Conservation (phyloP, 1,139 yeast species). For the Pichia sp. region DNA sequence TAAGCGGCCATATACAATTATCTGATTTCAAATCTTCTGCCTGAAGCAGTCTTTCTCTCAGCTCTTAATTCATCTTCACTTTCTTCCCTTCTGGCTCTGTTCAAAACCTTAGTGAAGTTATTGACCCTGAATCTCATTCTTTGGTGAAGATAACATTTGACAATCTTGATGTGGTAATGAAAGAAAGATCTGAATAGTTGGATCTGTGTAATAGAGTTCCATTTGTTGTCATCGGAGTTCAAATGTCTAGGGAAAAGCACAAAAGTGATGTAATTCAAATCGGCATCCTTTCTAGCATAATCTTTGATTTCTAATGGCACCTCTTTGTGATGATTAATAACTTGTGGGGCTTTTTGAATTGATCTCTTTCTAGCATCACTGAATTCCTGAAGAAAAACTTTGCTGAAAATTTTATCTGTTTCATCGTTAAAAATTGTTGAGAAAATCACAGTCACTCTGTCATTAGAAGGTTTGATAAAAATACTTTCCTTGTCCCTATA, state of each 20-base stretch:
- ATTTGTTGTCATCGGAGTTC: conserved; percentile 58
- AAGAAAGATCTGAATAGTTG: conserved; percentile 91
- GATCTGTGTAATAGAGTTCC: conserved; percentile 80
- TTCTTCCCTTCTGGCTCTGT: conserved; percentile 94
- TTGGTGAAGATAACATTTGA: conserved; percentile 96
- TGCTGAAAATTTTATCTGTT: conserved; percentile 91
- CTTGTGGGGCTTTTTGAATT: conserved; percentile 98
- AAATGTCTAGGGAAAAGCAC: conserved; percentile 69
- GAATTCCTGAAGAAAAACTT: conserved; percentile 92
- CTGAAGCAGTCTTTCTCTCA: conserved; percentile 78
- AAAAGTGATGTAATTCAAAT: conserved; percentile 69
- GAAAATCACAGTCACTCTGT: conserved; percentile 93
- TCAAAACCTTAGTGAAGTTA: conserved; percentile 88
- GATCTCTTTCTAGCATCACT: conserved; percentile 96
- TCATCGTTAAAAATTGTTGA: conserved; percentile 94
- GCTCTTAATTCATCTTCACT: conserved; percentile 59
- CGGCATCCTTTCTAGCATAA: conserved; percentile 30
- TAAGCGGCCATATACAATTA: not conserved
- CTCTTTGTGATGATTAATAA: conserved; percentile 77
- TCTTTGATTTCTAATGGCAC: conserved; percentile 84
- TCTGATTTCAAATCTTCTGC: conserved; percentile 56
- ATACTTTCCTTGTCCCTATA: conserved; percentile 93
- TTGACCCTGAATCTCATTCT: conserved; percentile 95
- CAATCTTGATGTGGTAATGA: conserved; percentile 97
- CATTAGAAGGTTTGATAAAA: conserved; percentile 86